These are phyloP conservation scores for Fusarium sp. DNA, from an alignment of 2,329 filamentous ascomycete species.

Conservation along the genomic window DNA sequence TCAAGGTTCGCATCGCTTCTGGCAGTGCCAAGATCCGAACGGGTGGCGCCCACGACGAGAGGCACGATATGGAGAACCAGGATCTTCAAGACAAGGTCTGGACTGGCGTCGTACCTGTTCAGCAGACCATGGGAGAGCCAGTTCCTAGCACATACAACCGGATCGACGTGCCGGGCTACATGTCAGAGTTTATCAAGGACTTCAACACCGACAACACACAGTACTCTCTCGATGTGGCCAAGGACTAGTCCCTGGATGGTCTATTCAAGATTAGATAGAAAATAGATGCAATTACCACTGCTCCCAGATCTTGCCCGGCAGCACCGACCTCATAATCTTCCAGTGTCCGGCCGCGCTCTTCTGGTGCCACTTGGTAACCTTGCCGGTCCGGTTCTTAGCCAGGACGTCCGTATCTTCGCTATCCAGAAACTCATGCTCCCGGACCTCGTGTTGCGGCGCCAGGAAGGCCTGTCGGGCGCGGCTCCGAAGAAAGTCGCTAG, in stretches of 20 bases:
- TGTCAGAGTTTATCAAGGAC: slow-evolving; percentile 58
- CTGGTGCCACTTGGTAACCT: slow-evolving; percentile 78
- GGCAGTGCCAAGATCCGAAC: slow-evolving; percentile 81
- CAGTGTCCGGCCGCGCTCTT: slow-evolving; percentile 87
- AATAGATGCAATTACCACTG: slow-evolving; percentile 65
- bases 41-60: slow-evolving; percentile 70
- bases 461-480: slow-evolving; percentile 77
- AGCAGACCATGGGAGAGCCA: slow-evolving; percentile 72
- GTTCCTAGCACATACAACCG: slow-evolving; percentile 69
- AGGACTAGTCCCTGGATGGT: slow-evolving; percentile 24
- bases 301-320: slow-evolving; percentile 86
- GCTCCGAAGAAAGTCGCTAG: slow-evolving; percentile 78
- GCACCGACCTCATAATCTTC: slow-evolving; percentile 87
- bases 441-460: slow-evolving; percentile 77
- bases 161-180: slow-evolving; percentile 71
- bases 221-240: slow-evolving; percentile 42
- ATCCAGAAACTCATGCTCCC: slow-evolving; percentile 60
- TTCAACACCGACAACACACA: slow-evolving; percentile 52
- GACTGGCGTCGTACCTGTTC: slow-evolving; percentile 72
- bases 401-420: slow-evolving; percentile 65
- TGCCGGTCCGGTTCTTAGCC: slow-evolving; percentile 70
- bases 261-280: slow-evolving; percentile 5
- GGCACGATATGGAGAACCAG: slow-evolving; percentile 58
- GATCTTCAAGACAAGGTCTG: slow-evolving; percentile 58
- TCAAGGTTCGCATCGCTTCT: slow-evolving; percentile 74